These are phyloP conservation scores for Comarum palustre DNA, from an alignment of 306 rosid species.

Conservation along the genomic window DNA sequence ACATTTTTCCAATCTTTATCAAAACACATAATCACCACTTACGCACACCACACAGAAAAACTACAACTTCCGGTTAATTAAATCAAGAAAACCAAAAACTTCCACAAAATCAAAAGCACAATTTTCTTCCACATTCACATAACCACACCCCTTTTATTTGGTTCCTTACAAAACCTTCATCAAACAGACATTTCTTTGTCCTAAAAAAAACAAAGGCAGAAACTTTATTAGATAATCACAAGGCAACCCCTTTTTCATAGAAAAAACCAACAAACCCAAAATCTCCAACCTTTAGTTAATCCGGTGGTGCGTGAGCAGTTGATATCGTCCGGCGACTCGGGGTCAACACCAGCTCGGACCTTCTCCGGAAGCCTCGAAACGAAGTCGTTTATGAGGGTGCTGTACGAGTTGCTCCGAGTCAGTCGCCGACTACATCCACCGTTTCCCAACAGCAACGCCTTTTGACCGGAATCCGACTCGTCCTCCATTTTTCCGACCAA, in stretches of 20 bases:
- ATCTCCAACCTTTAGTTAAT: slow-evolving; percentile 32
- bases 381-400: slow-evolving; percentile 42
- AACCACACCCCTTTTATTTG: not conserved
- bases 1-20: not conserved
- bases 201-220: not conserved
- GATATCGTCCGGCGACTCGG: slow-evolving; percentile 28
- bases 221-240: not conserved
- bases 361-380: slow-evolving; percentile 35
- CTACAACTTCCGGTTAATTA: not conserved
- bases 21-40: not conserved
- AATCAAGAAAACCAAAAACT: not conserved
- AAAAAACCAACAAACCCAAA: not conserved
- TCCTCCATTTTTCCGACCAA: slow-evolving; percentile 27
- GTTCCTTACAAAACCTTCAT: not conserved
- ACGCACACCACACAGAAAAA: not conserved
- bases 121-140: not conserved
- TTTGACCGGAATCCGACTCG: slow-evolving; percentile 18
- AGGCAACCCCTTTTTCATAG: not conserved
- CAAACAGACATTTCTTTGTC: not conserved
- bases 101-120: not conserved
- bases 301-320: slow-evolving; percentile 30
- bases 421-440: slow-evolving; percentile 25
- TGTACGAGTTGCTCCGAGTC: slow-evolving; percentile 39
- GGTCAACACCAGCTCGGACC: slow-evolving; percentile 29
- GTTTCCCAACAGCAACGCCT: slow-evolving; percentile 27